Evolutionary conservation across 2,329 filamentous ascomycete genomes (phyloP), one percentile per base, ranked within the genome.

Genomic region (Pestalotiopsis sp.): DNA sequence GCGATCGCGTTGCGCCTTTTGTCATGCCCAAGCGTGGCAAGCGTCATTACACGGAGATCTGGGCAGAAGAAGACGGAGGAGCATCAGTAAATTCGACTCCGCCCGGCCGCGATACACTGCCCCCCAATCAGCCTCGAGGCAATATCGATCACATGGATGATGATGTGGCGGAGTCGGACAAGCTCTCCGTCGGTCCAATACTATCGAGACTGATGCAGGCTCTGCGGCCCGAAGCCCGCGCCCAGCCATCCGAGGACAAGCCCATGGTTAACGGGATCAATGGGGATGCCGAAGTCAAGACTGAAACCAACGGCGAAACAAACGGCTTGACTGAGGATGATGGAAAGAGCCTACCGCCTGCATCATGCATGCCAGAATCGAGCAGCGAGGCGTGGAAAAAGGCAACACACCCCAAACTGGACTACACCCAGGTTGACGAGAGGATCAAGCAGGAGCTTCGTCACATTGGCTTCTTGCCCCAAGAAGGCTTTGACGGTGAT

Each of bases 11-110:
- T 25, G 90, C 87, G 2, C 94, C 95, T 1, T 98, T 98, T 75
- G 84, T 95, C 49, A 94, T 97, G 80, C 94, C 95, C 7, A 91
- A 91, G 72, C 90, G 94, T 25, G 95, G 94, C 61, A 92, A 93
- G 78, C 91, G 91, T 74, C 92, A 94, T 76, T 99, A 98, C 81
- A 90, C 89, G 27, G 95, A 98, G 70, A 86, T 95, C 11, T 99
- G 96, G 96, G 92, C 94, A 0, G 94, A 97, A 73, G 96, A 99
- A 78, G 96, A 99, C 76, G 94, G 94, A 11, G 85, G 89, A 62
- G 92, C 94, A 84, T 86, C 91, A 49, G 83, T 95, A 7, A 94
- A 97, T 77, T 86, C 88, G 4, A 86, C 88, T 4, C 85, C 87
- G 45, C 84, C 87, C 70, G 84, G 85, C 27, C 84, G 86, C 56